Evolutionary conservation across 805 yeast species (phyloP), one percentile per base, ranked within the genome.

Genomic region (Wickerhamomyces kurtzmanii): DNA sequence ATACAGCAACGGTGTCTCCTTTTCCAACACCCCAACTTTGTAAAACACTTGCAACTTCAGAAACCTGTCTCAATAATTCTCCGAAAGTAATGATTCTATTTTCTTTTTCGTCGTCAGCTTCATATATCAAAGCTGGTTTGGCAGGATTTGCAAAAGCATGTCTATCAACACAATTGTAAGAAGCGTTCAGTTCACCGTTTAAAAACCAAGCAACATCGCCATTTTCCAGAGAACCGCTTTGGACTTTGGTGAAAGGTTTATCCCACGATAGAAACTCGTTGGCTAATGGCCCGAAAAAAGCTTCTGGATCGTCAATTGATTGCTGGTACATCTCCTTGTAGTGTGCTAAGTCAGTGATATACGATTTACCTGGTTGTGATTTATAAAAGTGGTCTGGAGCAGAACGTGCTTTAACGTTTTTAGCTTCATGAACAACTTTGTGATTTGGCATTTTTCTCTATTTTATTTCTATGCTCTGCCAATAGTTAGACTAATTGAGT

Each of bases 1-100:
- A 89, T 33, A 89, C 82, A 27, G 96, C 97, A 33, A 89, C 97
- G 16, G 94, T 82, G 51, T 89, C 98, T 50, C 98, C 98, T 57
- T 84, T 83, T 43, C 68, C 62, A 42, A 89, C 89, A 32, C 98
- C 98, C 71, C 86, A 75, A 33, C 76, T 68, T 38, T 69, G 62
- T 52, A 91, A 69, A 23, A 84, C 79, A 43, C 81, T 87, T 9
- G 97, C 95, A 43, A 86, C 75, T 49, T 80, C 76, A 40, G 81
- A 77, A 24, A 89, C 96, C 41, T 84, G 77, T 47, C 75, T 71
- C 48, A 89, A 68, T 43, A 89, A 70, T 60, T 89, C 91, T 34
- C 84, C 86, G 55, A 79, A 89, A 21, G 96, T 81, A 49, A 89
- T 68, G 36, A 59, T 66, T 51, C 73, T 66, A 34, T 81, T 80